These are phyloP conservation scores for Talaromyces proteolyticus DNA, from an alignment of 495 filamentous ascomycete genomes.

Conservation along the genomic window DNA sequence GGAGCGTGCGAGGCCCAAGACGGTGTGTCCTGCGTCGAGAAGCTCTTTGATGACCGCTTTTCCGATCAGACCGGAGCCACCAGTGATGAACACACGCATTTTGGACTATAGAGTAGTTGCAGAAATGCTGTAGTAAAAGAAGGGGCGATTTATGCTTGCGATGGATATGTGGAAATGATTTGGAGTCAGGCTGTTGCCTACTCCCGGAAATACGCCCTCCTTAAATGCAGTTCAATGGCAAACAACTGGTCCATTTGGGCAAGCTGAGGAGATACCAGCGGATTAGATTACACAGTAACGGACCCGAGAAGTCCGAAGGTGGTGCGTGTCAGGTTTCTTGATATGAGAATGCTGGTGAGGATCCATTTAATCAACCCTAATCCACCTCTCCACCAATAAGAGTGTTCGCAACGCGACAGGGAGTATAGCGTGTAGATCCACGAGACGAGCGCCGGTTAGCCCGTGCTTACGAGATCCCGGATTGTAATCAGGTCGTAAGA, in stretches of 20 bases:
- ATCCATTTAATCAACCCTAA: too few relatives aligned
- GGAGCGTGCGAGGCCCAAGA: conserved; percentile 37
- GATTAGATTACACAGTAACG: too few relatives aligned
- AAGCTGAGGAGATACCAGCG: too few relatives aligned
- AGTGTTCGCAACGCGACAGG: not conserved
- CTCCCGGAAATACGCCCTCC: not conserved
- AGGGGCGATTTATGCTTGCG: not conserved
- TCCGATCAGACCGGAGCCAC: conserved; percentile 42
- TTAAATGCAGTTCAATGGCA: too few relatives aligned
- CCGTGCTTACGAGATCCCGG: not conserved
- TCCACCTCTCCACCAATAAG: not conserved
- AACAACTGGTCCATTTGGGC: too few relatives aligned
- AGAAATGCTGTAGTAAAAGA: not conserved
- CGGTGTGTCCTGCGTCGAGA: conserved; percentile 29
- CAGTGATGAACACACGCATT: conserved; percentile 18
- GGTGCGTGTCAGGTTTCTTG: too few relatives aligned
- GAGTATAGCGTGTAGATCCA: not conserved
- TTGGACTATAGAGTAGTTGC: not conserved
- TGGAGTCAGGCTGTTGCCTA: not conserved
- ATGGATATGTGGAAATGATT: not conserved
- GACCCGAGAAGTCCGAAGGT: too few relatives aligned
- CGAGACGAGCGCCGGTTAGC: not conserved
- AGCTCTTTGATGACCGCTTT: conserved; percentile 33
- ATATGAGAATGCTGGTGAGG: too few relatives aligned
- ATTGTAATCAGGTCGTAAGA: too few relatives aligned